Evolutionary conservation across 345 rosid species (phyloP), one percentile per base, ranked within the genome.

Genomic region (Ceriops zippeliana): DNA sequence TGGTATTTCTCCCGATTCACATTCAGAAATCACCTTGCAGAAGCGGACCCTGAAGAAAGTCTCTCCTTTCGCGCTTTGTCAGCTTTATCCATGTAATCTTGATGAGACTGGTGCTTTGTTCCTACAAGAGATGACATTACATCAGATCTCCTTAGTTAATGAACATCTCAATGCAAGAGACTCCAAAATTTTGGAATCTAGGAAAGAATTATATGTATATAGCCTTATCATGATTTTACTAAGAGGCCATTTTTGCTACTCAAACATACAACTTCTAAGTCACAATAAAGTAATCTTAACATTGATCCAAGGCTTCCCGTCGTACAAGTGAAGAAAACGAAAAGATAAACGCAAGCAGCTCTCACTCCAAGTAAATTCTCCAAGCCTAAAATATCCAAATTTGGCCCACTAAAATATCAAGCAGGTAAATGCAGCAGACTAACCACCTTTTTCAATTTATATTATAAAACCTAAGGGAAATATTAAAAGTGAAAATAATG

Each of bases 11-110:
- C 46, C 26, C 11, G 22, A 38, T 4, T 9, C 10, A 22, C 46
- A 26, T 54, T 42, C 17, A 21, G 47, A 11, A 19, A 8, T 71
- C 75, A 65, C 35, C 30, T 19, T 10, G 75, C 34, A 57, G 53
- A 54, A 9, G 34, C 17, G n/a, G 77, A 70, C 56, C 74, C 65
- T 11, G 91, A 81, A 24, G 97, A 95, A 63, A 95, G 96, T 52
- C 96, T 89, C 21, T 82, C 86, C 65, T 71, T 85, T 42, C 96
- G 81, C 61, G 98, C 98, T 79, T 84, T 86, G 78, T 95, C 99
- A 1, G 98, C 98, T 64, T 75, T 91, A 62, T 95, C 99, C 96
- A 95, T 7, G 84, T 95, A 95, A 79, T 95, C 99, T 88, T 95
- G 99, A 72, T 91, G 96, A 0, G 97, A 91, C 49, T 70, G 85